These are phyloP conservation scores for Parietichytrium sp. DNA, from an alignment of 108 stramenopile species.

Conservation along the genomic window DNA sequence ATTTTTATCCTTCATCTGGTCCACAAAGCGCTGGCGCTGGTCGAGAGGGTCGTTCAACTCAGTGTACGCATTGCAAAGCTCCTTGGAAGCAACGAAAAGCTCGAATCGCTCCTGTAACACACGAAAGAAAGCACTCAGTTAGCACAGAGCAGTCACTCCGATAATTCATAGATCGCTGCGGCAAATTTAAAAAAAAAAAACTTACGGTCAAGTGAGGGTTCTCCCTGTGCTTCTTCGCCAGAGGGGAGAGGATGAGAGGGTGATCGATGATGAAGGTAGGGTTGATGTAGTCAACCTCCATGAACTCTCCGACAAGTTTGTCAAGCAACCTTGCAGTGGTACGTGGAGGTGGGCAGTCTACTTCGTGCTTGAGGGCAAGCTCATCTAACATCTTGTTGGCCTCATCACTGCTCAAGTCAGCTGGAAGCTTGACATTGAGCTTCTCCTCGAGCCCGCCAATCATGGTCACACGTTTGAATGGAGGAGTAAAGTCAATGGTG, in stretches of 20 bases:
- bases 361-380: slow-evolving; percentile 69
- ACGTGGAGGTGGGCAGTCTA: slow-evolving; percentile 89
- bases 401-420: slow-evolving; percentile 72
- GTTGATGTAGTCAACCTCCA: slow-evolving; percentile 83
- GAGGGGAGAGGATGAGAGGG: slow-evolving; percentile 97
- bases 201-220: slow-evolving; percentile 84
- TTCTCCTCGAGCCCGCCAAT: slow-evolving; percentile 88
- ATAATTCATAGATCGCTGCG: too few relatives aligned
- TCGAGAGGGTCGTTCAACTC: slow-evolving; percentile 97
- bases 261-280: slow-evolving; percentile 72
- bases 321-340: slow-evolving; percentile 93
- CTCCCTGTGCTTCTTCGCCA: slow-evolving; percentile 95
- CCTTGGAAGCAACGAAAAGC: slow-evolving; percentile 92
- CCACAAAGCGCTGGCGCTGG: slow-evolving; percentile 84
- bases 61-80: slow-evolving; percentile 99
- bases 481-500: slow-evolving; percentile 94
- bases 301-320: slow-evolving; percentile 91
- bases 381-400: slow-evolving; percentile 71
- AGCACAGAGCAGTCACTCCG: too few relatives aligned
- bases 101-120: slow-evolving; percentile 99
- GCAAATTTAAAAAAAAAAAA: too few relatives aligned
- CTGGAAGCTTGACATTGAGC: slow-evolving; percentile 77
- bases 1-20: slow-evolving; percentile 86
- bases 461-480: slow-evolving; percentile 95
- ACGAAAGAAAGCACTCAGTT: too few relatives aligned